phyloP scores from a whole-genome alignment of 768 basidiomycete genomes.

The Trametes gibbosa region DNA sequence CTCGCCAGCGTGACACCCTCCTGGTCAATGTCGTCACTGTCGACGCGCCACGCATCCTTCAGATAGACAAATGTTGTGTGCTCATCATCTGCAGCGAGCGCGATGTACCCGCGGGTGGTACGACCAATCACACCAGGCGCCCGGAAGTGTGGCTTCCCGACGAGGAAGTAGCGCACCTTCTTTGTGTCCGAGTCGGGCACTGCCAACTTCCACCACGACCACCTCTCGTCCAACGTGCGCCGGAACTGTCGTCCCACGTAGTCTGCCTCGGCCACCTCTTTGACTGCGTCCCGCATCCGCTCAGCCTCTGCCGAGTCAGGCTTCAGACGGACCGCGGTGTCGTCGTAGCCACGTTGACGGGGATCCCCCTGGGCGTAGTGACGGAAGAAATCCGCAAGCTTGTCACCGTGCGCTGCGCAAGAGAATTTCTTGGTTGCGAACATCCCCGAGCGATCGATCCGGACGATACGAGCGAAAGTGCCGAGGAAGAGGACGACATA shows the following conservation, averaged over 20 bases:
- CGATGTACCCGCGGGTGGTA: conserved; percentile 15
- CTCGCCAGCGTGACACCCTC: conserved; percentile 5
- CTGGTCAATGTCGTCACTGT: neutral
- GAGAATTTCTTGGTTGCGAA: neutral
- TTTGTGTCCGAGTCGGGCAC: neutral
- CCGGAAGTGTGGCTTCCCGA: conserved; percentile 5
- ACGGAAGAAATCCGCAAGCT: conserved; percentile 3
- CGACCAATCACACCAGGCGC: conserved; percentile 5
- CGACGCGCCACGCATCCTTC: conserved; percentile 18
- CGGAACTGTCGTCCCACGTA: neutral
- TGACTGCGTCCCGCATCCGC: neutral
- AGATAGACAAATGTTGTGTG: conserved; percentile 3
- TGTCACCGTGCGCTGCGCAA: neutral
- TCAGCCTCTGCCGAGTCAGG: neutral
- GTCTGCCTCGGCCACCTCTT: neutral
- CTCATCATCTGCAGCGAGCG: neutral
- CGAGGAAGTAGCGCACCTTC: conserved; percentile 3
- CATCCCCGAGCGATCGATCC: neutral
- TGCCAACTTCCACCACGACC: neutral
- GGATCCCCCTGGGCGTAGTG: neutral
- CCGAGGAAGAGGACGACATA: conserved; percentile 1
- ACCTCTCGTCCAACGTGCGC: neutral
- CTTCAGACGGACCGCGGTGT: neutral
- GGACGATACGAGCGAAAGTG: neutral
- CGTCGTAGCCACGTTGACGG: conserved; percentile 2